Percentiles rank a stretch among this genome's conserved stretches.
phyloP scores from a whole-genome alignment of 2,329 filamentous ascomycete species.

The Aspergillus sp. region DNA sequence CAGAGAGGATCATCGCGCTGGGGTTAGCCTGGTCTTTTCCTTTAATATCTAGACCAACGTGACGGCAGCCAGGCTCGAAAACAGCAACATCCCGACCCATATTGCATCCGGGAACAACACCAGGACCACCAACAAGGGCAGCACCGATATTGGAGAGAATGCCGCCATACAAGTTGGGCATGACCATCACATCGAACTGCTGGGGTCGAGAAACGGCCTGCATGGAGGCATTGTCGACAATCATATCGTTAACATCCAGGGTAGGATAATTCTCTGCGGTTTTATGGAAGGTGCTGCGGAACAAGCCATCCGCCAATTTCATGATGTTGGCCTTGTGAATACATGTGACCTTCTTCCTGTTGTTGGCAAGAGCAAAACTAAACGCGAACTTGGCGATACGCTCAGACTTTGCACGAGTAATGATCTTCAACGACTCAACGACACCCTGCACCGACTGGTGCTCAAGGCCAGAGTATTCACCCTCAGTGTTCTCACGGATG shows the following conservation, averaged over 20 bases:
- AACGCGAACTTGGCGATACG: conserved; percentile 99
- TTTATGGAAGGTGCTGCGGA: conserved; percentile 95
- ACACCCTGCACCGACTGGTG: conserved; percentile 96
- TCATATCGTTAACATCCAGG: conserved; percentile 97
- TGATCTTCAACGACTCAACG: conserved; percentile 99
- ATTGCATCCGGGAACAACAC: conserved; percentile 97
- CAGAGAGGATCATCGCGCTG: conserved; percentile 89
- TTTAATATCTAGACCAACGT: conserved; percentile 99
- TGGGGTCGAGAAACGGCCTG: conserved; percentile 94
- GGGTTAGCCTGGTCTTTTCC: conserved; percentile 99
- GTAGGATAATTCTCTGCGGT: conserved; percentile 94
- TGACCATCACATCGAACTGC: conserved; percentile 99
- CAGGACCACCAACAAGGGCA: conserved; percentile 92
- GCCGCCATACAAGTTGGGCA: conserved; percentile 98
- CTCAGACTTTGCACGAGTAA: conserved; percentile 98
- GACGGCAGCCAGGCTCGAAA: conserved; percentile 98
- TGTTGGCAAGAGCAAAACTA: conserved; percentile 96
- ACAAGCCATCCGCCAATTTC: conserved; percentile 98
- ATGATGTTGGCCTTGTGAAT: conserved; percentile 99
- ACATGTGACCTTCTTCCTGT: conserved; percentile 98
- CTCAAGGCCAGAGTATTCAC: conserved; percentile 98
- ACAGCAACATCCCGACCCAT: conserved; percentile 98
- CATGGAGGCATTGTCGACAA: conserved; percentile 99
- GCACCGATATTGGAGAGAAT: conserved; percentile 99
- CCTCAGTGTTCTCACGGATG: conserved; percentile 99